Conservation (phyloP, 345 rosid species). For the Leavenworthia alabamica region DNA sequence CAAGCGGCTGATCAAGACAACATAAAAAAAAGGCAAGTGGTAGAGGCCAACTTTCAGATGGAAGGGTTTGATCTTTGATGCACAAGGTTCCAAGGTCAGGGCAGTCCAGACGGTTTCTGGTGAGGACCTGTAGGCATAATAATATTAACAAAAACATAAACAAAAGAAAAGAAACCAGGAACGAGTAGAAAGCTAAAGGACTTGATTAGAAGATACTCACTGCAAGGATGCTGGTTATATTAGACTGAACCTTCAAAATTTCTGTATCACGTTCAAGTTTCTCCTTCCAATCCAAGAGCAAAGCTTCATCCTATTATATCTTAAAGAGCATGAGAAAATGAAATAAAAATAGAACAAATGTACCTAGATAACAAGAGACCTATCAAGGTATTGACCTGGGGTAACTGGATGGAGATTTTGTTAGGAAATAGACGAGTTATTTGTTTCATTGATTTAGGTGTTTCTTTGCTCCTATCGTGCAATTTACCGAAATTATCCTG, state of each 20-base stretch:
- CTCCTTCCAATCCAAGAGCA: conserved; percentile 96
- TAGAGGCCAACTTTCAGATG: conserved; percentile 58
- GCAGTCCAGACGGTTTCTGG: conserved; percentile 62
- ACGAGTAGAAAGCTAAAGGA: neutral
- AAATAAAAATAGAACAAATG: neutral
- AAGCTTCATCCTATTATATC: conserved; percentile 65
- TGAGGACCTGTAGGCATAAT: conserved; percentile 56
- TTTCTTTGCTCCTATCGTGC: conserved; percentile 87
- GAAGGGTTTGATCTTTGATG: conserved; percentile 76
- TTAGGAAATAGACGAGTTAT: conserved; percentile 85
- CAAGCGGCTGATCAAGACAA: neutral
- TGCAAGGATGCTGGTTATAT: conserved; percentile 53
- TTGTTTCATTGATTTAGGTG: conserved; percentile 82
- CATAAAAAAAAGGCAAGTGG: conserved; percentile 1
- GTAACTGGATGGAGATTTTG: conserved; percentile 91
- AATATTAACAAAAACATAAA: conserved; percentile 10
- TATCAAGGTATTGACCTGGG: conserved; percentile 57
- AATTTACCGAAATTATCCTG: conserved; percentile 89
- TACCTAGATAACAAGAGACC: neutral
- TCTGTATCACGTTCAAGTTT: conserved; percentile 85
- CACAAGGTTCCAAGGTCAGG: conserved; percentile 67
- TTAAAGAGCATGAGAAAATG: conserved; percentile 22
- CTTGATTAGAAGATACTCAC: conserved; percentile 42
- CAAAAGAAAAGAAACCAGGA: neutral
- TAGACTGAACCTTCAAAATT: conserved; percentile 78